Base-by-base conservation (phyloP, 2,329 filamentous ascomycete species). In the Zalaria sp. region DNA sequence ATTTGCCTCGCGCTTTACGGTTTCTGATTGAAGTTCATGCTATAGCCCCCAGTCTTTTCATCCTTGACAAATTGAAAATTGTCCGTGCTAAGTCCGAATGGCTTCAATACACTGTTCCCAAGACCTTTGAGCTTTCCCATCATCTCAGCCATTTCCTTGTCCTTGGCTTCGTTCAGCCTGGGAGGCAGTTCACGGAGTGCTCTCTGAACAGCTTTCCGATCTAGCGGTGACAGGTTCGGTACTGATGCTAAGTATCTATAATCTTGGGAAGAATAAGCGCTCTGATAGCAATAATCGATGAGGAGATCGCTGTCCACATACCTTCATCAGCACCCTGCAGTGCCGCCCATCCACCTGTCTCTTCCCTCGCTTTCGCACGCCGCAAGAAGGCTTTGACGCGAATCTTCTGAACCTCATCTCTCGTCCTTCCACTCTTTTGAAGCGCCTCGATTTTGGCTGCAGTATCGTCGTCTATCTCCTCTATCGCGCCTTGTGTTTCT, bases 51-150 rank as follows among this genome's bases (percentile, higher is more conserved):
- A 1, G 80, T 83, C 47, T 81, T 81, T 53, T 89, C 83, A 55
- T 95, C 89, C 62, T 95, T 85, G 27, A 82, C 77, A 71, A 96
- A 93, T 48, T 94, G 79, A 57, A 98, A 96, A 59, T 93, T 94
- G 37, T 93, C 81, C 7, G 91, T 96, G 45, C 83, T 93, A 51
- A 98, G 63, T 1, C 91, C 91, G 66, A 96, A 96, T 0, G 89
- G 89, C 57, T 83, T 93, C 39, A 98, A 60, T 10, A 98, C 77
- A 1, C 87, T 86, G 57, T 98, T 94, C 0, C 91, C 91, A 46
- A 98, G 66, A 62, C 83, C 79, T 58, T 93, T 95, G 53, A 98
- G 64, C 66, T 96, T 95, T 11, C 82, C 84, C 87, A 94, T 93
- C 87, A 96, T 95, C 64, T 98, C 89, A 3, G 75, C 80, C 74